Evolutionary conservation across 169 alveolate genomes (phyloP), one percentile per base, ranked within the genome.

Genomic region (Cryptosporidium canis): DNA sequence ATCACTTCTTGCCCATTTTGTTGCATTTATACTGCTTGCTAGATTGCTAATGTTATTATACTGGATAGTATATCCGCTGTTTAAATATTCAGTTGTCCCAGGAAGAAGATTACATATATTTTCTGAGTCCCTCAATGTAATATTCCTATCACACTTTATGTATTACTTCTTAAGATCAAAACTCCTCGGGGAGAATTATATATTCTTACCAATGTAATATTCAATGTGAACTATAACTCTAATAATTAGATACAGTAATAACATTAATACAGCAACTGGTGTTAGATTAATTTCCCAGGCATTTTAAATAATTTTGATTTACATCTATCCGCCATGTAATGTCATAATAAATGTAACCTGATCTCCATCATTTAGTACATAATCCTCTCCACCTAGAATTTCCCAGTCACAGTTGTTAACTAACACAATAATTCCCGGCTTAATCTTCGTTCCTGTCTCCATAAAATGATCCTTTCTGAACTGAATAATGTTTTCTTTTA

Each of bases 331-430:
- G 29, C 99, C 99, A 87, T 96, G 99, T 56, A 97, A 91, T n/a
- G 99, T 96, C n/a, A 97, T 94, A n/a, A 97, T 95, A 68, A 97
- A 96, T 18, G 97, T 92, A 29, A 96, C 92, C 58, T 83, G 90
- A 83, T 95, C 97, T 55, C 91, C 92, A 68, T 95, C 91, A 83
- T 93, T 84, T 35, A 97, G 56, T 44, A 67, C 82, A 51, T 94
- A 94, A 45, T 94, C 85, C 48, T 92, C 96, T 12, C 96, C 94
- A 14, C 96, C 98, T 43, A 93, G 91, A 33, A 97, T 91, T 87
- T 97, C 99, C 98, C 98, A 97, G 83, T 97, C 99, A 27, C 95
- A 93, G 84, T 97, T 98, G 91, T 97, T 96, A 24, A 96, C 95
- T 71, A 97, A 91, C 29, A 97, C 99, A 24, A 97, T 90, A 61